Evolutionary conservation across 2,329 filamentous ascomycete species (phyloP).

Genomic region (Pseudocercospora musae): DNA sequence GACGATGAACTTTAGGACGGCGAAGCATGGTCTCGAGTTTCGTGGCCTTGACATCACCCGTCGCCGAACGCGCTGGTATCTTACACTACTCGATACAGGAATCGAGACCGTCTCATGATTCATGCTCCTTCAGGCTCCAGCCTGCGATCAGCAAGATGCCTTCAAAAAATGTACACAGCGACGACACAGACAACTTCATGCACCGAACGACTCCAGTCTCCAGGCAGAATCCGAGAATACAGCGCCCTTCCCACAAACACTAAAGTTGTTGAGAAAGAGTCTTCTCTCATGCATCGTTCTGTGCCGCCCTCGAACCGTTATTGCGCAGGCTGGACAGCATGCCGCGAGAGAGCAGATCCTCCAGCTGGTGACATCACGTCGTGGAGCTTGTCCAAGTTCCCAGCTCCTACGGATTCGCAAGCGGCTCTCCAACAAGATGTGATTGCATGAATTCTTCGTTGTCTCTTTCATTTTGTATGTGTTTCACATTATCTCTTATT

Average conservation of each 20-base stretch:
- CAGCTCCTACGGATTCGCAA: background rate
- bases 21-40: background rate
- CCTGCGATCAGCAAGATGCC: background rate
- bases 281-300: background rate
- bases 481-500: background rate
- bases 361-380: background rate
- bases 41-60: background rate
- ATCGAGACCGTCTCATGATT: background rate
- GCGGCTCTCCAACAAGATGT: background rate
- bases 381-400: constrained; percentile 7
- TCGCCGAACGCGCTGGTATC: background rate
- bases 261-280: background rate
- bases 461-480: background rate
- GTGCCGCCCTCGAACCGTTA: background rate
- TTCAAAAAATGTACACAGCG: background rate
- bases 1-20: background rate
- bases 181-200: background rate
- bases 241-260: background rate
- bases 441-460: constrained; percentile 1
- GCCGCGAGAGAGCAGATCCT: background rate
- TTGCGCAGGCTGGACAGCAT: background rate
- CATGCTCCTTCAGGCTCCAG: background rate
- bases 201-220: background rate
- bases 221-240: background rate
- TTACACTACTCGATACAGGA: background rate